These are phyloP conservation scores for Tirmania nivea DNA, from an alignment of 495 filamentous ascomycete species.

Conservation along the genomic window DNA sequence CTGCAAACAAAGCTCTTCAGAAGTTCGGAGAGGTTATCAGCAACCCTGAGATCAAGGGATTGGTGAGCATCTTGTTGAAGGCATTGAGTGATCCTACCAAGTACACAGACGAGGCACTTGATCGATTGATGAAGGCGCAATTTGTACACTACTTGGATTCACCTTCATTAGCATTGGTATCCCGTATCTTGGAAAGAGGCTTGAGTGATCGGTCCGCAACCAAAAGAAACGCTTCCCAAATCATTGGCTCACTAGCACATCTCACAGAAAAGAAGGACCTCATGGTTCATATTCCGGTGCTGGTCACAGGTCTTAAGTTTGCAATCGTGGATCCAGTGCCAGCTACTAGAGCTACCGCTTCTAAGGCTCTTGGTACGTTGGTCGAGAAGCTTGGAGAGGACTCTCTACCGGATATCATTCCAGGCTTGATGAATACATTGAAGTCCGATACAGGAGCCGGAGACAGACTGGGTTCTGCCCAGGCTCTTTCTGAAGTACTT, in stretches of 20 bases:
- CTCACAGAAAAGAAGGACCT: constrained; percentile 91
- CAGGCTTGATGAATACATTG: constrained; percentile 87
- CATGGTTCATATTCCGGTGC: constrained; percentile 69
- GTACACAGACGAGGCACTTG: constrained; percentile 85
- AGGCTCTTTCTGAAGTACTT: constrained; percentile 90
- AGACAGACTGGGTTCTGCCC: constrained; percentile 84
- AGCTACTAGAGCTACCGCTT: constrained; percentile 87
- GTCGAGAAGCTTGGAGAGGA: constrained; percentile 97
- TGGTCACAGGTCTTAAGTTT: constrained; percentile 71
- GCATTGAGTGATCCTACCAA: constrained; percentile 94
- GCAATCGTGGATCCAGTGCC: constrained; percentile 91
- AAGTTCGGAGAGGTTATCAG: constrained; percentile 95
- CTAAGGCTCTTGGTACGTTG: constrained; percentile 81
- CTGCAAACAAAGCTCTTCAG: constrained; percentile 87
- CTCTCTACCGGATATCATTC: constrained; percentile 87
- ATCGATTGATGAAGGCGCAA: constrained; percentile 80
- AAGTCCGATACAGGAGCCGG: constrained; percentile 93
- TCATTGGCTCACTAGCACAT: constrained; percentile 92
- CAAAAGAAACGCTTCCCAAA: constrained; percentile 85
- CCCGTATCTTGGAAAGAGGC: constrained; percentile 83
- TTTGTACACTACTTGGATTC: constrained; percentile 95
- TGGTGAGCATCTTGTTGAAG: constrained; percentile 80
- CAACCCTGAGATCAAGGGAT: constrained; percentile 83
- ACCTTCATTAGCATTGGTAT: constrained; percentile 80
- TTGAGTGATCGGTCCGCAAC: constrained; percentile 76